These are phyloP conservation scores for Naganishia sp. DNA, from an alignment of 1,284 basidiomycete genomes.

Conservation along the genomic window DNA sequence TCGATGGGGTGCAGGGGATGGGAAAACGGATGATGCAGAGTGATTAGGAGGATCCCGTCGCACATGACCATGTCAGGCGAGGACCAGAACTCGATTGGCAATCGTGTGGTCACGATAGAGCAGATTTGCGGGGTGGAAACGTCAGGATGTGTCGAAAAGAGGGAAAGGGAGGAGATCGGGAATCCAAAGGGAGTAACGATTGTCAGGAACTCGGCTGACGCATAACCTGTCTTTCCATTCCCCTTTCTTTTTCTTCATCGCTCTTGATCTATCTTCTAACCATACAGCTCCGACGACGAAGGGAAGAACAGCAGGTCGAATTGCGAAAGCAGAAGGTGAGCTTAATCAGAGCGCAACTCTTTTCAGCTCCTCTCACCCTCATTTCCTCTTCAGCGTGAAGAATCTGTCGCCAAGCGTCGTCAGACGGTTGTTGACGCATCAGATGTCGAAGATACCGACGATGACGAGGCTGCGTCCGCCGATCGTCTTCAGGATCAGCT, in stretches of 20 bases:
- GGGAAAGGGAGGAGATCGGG: neutral
- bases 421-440: constrained; percentile 82
- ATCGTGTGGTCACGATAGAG: too few species aligned
- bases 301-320: constrained; percentile 96
- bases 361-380: neutral
- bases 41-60: neutral
- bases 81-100: too few species aligned
- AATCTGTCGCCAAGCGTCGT: constrained; percentile 92
- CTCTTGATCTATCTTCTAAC: neutral
- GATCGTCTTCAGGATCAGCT: constrained; percentile 41
- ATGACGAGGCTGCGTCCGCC: constrained; percentile 63
- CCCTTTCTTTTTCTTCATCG: neutral
- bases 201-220: constrained; percentile 5
- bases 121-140: too few species aligned
- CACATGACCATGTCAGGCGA: too few species aligned
- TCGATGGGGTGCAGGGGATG: neutral
- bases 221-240: constrained; percentile 3
- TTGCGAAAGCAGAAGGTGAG: constrained; percentile 82
- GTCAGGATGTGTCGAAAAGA: neutral
- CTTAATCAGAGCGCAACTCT: constrained; percentile 1
- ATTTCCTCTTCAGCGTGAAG: constrained; percentile 64
- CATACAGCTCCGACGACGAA: constrained; percentile 73
- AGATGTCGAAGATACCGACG: constrained; percentile 72
- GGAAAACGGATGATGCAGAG: neutral
- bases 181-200: neutral